Base-by-base conservation (phyloP, 768 basidiomycete genomes). In the Suillus subaureus region DNA sequence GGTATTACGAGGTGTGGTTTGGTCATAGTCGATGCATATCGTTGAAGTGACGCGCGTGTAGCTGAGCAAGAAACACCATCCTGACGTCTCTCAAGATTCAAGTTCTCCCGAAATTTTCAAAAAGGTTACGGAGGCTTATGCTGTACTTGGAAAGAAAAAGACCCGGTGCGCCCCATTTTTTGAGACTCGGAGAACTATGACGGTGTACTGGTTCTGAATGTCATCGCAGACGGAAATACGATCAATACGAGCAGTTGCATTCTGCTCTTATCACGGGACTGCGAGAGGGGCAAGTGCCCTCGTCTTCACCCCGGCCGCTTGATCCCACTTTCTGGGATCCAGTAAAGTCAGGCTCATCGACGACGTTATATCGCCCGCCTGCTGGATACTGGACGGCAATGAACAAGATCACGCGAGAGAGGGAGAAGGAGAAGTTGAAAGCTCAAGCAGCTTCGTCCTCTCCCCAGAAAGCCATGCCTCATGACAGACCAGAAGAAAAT, bases 261-360 rank as follows among this genome's bases (percentile, higher is more conserved):
- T 60, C 58, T 42, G 58, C 58, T 26, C 9, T 60, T 39, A 0
- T 42, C 21, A 55, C 12, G 11, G 54, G 58, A 42, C 5, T 42
- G 3, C 58, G 26, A 60, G 39, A 60, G 11, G 39, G 26, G 1
- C 11, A 28, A 5, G 9, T 2, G 15, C 12, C 18, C 11, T 4
- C 58, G 21, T 60, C 58, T 21, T 28, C 26, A 28, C 58, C 26
- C 9, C 58, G 58, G 16, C 58, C 58, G 3, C 16, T 60, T 40
- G 58, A 60, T 60, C 58, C 58, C 18, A 60, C 58, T 28, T 60
- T 28, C 18, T 60, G 58, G 58, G 18, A 60, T 26, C 18, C 58
- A 28, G 6, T 60, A 18, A 28, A 28, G 39, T 60, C 39, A 42
- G 58, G 58, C 18, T 21, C 58, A 28, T 42, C 47, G 23, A 60